Conservation (phyloP, 1,139 yeast species). For the Suzukiozyma palmioleophila region DNA sequence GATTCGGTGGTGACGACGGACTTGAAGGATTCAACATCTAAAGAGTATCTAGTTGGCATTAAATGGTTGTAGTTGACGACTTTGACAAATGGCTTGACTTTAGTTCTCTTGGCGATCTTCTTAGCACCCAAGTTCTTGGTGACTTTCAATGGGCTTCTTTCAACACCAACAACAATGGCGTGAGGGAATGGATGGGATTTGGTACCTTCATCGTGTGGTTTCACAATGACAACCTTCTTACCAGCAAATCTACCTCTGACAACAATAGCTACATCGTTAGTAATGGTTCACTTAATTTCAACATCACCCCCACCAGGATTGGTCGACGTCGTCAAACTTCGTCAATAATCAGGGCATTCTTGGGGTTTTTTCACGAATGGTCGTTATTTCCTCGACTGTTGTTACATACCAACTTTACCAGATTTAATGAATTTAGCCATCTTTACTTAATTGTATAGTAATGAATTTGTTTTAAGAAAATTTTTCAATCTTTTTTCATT, state of each 20-base stretch:
- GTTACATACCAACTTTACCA: constrained; percentile 96
- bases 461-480: constrained; percentile 1
- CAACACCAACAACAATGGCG: constrained; percentile 99
- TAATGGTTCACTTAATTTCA: constrained; percentile 14
- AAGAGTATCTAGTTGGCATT: constrained; percentile 99
- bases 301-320: no score
- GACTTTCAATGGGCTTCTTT: constrained; percentile 97
- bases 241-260: constrained; percentile 99
- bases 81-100: constrained; percentile 99
- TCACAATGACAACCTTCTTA: constrained; percentile 99
- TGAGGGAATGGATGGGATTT: constrained; percentile 99
- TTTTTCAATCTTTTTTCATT: constrained; percentile 2
- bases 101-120: constrained; percentile 96
- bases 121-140: constrained; percentile 94
- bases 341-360: neutral
- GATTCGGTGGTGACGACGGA: constrained; percentile 88
- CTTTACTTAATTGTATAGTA: constrained; percentile 21
- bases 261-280: constrained; percentile 79
- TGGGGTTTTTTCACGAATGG: constrained; percentile 1
- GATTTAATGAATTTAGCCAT: constrained; percentile 98
- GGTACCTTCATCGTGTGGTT: constrained; percentile 99
- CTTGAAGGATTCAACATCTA: constrained; percentile 96
- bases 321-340: neutral
- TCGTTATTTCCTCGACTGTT: neutral
- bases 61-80: constrained; percentile 99